Evolutionary conservation across 208 protist species (phyloP), one percentile per base, ranked within the genome.

Genomic region (Wallacemonas collosoma): DNA sequence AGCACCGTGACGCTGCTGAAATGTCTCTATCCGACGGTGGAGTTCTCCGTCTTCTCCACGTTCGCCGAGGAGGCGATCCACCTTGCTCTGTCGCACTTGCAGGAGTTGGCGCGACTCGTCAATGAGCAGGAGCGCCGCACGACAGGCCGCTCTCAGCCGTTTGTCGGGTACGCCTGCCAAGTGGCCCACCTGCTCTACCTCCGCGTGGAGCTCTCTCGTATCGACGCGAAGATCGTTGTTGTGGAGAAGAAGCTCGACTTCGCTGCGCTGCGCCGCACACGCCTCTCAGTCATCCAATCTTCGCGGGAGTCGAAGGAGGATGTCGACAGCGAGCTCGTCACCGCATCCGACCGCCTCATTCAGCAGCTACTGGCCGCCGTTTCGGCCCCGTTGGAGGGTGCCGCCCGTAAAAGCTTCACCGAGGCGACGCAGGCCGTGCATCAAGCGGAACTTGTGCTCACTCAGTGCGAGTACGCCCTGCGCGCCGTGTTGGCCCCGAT

Each of bases 41-140:
- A 94, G 78, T 88, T 93, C 71, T 81, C 86, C 62, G 86, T 94
- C 51, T 96, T 96, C 72, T 88, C 89, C 26, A 89, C 91, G 9
- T 94, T 95, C 82, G 89, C 92, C 2, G 88, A 93, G 72, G 92
- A 96, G 73, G 86, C 88, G n/a, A 89, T 96, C 64, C 73, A 91
- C 69, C 68, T 80, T 48, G 81, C 81, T 2, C 64, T 96, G 55
- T 65, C 73, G 36, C 77, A 91, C 43, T 62, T 94, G 36, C 79
- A 84, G 36, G 82, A 93, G 56, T 66, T 95, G 39, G 76, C 77
- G 45, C 85, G 83, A 56, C 54, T 93, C 35, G 89, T 96, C 72
- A 73, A 71, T 12, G 47, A 43, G n/a, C 71, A 67, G 41, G 60
- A 43, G 71, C 77, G 45, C 26, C 68, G n/a, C 67, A 79, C 60